Evolutionary conservation across 108 stramenopile species (phyloP).

Genomic region (Heterococcus sp.): DNA sequence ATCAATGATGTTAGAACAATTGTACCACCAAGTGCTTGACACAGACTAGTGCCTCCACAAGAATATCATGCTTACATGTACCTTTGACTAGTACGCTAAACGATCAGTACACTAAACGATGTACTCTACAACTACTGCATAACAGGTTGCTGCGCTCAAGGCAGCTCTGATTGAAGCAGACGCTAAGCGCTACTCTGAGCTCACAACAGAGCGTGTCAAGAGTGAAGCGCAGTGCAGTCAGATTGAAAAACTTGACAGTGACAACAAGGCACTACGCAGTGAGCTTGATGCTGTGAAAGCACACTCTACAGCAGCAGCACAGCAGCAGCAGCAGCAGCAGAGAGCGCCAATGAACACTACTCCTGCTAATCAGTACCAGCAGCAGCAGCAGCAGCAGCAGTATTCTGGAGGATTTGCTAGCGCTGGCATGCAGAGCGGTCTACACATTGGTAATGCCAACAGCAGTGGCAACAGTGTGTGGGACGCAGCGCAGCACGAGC

Average conservation of each 20-base stretch:
- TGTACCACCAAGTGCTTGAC: too few species aligned
- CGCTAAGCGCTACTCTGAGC: neutral
- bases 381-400: slow-evolving; percentile 1
- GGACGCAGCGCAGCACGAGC: neutral
- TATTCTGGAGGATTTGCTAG: too few species aligned
- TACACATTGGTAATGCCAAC: neutral
- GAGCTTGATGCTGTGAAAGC: neutral
- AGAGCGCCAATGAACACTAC: neutral
- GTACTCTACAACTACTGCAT: too few species aligned
- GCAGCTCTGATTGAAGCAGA: neutral
- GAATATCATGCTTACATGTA: too few species aligned
- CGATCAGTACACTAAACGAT: too few species aligned
- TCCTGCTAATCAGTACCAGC: neutral
- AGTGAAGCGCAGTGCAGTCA: too few species aligned
- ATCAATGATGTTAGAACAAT: too few species aligned
- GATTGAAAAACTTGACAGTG: neutral
- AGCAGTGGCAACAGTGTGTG: neutral
- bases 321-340: neutral
- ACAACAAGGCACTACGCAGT: neutral
- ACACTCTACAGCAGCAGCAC: neutral
- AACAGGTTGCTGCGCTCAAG: neutral
- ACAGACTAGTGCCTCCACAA: too few species aligned
- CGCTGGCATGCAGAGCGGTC: too few species aligned
- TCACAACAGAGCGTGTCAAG: neutral
- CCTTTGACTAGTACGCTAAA: too few species aligned